phyloP scores from a whole-genome alignment of 106 monocot species.

The Gastrodia elata region DNA sequence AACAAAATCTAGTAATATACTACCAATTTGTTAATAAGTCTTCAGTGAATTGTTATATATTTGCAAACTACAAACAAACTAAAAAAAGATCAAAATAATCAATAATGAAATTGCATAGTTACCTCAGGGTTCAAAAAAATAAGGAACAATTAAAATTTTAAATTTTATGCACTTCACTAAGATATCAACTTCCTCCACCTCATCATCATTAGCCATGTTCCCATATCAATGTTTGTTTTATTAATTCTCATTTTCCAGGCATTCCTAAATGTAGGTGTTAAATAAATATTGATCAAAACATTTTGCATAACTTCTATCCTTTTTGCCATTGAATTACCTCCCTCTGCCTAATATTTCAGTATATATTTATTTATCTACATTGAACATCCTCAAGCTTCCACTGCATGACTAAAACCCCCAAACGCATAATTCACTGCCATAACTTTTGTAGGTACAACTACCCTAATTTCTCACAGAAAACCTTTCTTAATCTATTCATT shows the following conservation, averaged over 20 bases:
- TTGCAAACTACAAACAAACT: not conserved
- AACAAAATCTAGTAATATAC: not conserved
- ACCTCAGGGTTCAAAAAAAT: not conserved
- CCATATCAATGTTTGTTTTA: not conserved
- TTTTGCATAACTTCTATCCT: not conserved
- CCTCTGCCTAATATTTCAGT: not conserved
- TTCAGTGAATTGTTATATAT: not conserved
- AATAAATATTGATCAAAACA: not conserved
- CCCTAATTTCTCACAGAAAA: not conserved
- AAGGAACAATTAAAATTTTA: not conserved
- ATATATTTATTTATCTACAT: not conserved
- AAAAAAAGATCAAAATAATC: not conserved
- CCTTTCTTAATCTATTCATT: not conserved
- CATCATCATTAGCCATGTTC: not conserved
- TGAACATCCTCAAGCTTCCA: not conserved
- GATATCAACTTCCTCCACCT: not conserved
- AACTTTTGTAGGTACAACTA: not conserved
- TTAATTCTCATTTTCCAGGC: not conserved
- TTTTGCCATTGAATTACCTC: not conserved
- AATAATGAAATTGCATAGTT: not conserved
- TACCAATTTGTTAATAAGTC: not conserved
- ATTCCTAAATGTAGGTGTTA: not conserved
- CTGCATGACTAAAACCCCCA: not conserved
- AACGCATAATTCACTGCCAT: not conserved
- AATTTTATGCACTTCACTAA: not conserved